phyloP scores from a whole-genome alignment of 768 basidiomycete species.

The Suillus plorans region DNA sequence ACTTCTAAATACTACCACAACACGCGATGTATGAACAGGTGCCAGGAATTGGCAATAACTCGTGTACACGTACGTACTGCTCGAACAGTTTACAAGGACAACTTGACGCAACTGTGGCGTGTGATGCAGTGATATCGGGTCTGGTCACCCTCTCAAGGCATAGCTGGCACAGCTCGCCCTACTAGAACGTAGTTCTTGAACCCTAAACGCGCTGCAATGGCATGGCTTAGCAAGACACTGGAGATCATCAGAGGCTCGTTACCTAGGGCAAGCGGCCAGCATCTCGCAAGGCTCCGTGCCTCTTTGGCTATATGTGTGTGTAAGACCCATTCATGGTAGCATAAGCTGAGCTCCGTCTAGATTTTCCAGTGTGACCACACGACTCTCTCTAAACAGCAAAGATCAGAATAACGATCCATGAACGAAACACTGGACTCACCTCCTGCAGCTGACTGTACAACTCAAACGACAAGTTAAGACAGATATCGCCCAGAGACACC shows the following conservation, averaged over 20 bases:
- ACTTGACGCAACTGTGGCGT: neutral
- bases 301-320: neutral
- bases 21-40: constrained; percentile 3
- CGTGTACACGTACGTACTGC: neutral
- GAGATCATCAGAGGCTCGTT: neutral
- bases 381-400: neutral
- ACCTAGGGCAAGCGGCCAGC: neutral
- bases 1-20: constrained; percentile 1
- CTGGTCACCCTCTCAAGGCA: neutral
- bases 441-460: neutral
- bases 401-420: neutral
- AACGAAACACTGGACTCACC: neutral
- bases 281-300: neutral
- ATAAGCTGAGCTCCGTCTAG: neutral
- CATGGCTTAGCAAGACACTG: neutral
- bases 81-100: constrained; percentile 5
- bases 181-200: neutral
- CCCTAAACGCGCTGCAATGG: neutral
- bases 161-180: neutral
- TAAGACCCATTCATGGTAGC: neutral
- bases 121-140: neutral
- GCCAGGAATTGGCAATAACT: neutral
- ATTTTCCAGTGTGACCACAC: neutral
- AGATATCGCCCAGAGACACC: constrained; percentile 1
- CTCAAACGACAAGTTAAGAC: neutral